Evolutionary conservation across 805 yeast genomes (phyloP).

Genomic region (Myxozyma melibiosi): DNA sequence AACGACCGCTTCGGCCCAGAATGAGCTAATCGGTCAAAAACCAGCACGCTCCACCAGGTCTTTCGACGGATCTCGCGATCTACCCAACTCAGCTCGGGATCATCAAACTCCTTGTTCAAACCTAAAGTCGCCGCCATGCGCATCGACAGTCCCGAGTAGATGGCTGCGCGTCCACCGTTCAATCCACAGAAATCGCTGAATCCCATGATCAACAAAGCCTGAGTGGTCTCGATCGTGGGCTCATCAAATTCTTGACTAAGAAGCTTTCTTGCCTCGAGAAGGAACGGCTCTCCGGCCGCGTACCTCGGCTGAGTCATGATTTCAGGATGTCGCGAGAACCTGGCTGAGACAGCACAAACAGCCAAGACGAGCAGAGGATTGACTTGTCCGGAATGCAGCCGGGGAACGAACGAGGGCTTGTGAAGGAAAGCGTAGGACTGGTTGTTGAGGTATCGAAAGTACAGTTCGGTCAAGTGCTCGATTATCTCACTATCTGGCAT

Average conservation of each 20-base stretch:
- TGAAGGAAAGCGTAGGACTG: slow-evolving; percentile 44
- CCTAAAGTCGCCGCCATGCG: slow-evolving; percentile 43
- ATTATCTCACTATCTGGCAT: slow-evolving; percentile 38
- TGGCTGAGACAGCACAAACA: slow-evolving; percentile 43
- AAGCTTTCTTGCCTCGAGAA: slow-evolving; percentile 35
- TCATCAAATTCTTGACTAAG: slow-evolving; percentile 39
- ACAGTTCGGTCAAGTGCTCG: slow-evolving; percentile 42
- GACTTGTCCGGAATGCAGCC: slow-evolving; percentile 38
- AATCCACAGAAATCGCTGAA: slow-evolving; percentile 43
- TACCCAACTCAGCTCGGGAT: slow-evolving; percentile 39
- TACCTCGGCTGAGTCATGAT: slow-evolving; percentile 35
- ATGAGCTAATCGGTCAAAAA: slow-evolving; percentile 43
- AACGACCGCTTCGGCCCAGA: slow-evolving; percentile 40
- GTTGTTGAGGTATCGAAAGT: slow-evolving; percentile 41
- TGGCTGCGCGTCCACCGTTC: slow-evolving; percentile 43
- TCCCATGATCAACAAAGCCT: slow-evolving; percentile 41
- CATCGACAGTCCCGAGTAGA: slow-evolving; percentile 43
- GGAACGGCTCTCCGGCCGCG: slow-evolving; percentile 36
- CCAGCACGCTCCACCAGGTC: slow-evolving; percentile 44
- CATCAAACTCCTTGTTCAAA: slow-evolving; percentile 38
- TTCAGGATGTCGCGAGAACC: slow-evolving; percentile 43
- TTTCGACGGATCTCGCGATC: slow-evolving; percentile 42
- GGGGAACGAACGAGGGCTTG: slow-evolving; percentile 39
- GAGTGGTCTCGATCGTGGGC: slow-evolving; percentile 42
- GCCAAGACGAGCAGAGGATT: slow-evolving; percentile 40